Evolutionary conservation across 2,329 filamentous ascomycete species (phyloP).

Genomic region (Fusarium neocosmosporiellum): DNA sequence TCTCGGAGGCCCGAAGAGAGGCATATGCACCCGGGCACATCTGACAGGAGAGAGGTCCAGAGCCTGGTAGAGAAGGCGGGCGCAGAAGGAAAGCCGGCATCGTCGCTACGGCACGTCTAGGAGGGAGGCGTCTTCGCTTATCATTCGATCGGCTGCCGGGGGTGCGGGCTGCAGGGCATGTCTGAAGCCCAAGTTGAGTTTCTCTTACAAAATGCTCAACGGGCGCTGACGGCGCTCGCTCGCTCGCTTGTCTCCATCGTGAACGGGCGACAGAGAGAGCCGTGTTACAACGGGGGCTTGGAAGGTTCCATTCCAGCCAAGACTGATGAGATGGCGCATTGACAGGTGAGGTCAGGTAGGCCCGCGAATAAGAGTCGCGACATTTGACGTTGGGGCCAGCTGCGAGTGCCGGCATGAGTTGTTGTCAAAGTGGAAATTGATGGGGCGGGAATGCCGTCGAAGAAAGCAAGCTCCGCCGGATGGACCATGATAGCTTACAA

Average conservation of each 20-base stretch:
- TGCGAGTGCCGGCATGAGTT: constrained; percentile 36
- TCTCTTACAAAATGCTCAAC: neutral
- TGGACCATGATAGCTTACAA: constrained; percentile 5
- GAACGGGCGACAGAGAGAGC: constrained; percentile 2
- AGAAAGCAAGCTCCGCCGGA: constrained; percentile 29
- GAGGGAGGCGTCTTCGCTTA: neutral
- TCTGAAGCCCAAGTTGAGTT: neutral
- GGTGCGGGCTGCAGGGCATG: neutral
- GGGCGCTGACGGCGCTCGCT: neutral
- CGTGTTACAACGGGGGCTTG: neutral
- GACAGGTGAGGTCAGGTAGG: neutral
- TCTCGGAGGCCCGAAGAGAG: neutral
- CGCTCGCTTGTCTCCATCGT: neutral
- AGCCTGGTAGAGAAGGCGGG: constrained; percentile 3
- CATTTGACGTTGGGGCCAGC: neutral
- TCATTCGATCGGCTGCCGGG: neutral
- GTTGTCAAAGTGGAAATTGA: constrained; percentile 37
- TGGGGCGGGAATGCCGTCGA: constrained; percentile 30
- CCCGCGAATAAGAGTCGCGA: neutral
- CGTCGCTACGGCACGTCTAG: neutral
- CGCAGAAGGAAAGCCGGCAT: neutral
- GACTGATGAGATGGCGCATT: neutral
- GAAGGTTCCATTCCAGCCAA: neutral
- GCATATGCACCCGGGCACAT: constrained; percentile 13
- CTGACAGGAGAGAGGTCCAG: neutral